phyloP scores from a whole-genome alignment of 2,329 filamentous ascomycete species.

The Chalaropsis thielavioides region DNA sequence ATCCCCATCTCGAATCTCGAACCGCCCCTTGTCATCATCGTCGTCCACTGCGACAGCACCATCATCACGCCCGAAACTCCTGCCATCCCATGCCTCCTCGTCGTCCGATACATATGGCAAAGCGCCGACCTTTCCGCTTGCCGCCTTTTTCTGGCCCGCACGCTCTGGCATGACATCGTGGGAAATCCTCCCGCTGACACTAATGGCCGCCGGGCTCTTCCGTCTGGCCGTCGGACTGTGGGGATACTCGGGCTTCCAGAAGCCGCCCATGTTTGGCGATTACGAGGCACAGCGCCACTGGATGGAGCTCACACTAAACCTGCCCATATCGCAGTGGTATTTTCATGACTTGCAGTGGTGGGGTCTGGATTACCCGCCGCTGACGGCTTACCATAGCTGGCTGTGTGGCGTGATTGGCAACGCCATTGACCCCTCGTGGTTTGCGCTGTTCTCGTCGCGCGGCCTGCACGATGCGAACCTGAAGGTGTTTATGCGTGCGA shows the following conservation, averaged over 20 bases:
- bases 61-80: not conserved
- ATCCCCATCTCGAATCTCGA: not conserved
- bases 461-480: conserved; percentile 63
- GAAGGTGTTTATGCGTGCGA: conserved; percentile 92
- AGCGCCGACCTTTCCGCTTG: conserved; percentile 71
- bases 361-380: conserved; percentile 92
- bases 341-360: conserved; percentile 95
- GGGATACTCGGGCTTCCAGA: conserved; percentile 78
- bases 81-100: not conserved
- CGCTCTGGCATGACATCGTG: conserved; percentile 77
- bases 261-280: conserved; percentile 86
- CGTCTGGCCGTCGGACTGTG: conserved; percentile 85
- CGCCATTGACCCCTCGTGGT: conserved; percentile 71
- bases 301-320: conserved; percentile 89
- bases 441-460: conserved; percentile 67
- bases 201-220: conserved; percentile 85
- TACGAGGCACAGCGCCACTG: conserved; percentile 97
- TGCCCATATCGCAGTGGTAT: conserved; percentile 92
- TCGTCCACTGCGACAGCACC: not conserved
- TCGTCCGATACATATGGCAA: conserved; percentile 28
- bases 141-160: conserved; percentile 87
- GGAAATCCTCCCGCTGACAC: conserved; percentile 72
- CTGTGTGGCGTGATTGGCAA: conserved; percentile 74
- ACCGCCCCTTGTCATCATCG: conserved; percentile 7
- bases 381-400: conserved; percentile 98